Evolutionary conservation across 192 early-diverging fungal species (phyloP).

Genomic region (Coemansia umbellata): DNA sequence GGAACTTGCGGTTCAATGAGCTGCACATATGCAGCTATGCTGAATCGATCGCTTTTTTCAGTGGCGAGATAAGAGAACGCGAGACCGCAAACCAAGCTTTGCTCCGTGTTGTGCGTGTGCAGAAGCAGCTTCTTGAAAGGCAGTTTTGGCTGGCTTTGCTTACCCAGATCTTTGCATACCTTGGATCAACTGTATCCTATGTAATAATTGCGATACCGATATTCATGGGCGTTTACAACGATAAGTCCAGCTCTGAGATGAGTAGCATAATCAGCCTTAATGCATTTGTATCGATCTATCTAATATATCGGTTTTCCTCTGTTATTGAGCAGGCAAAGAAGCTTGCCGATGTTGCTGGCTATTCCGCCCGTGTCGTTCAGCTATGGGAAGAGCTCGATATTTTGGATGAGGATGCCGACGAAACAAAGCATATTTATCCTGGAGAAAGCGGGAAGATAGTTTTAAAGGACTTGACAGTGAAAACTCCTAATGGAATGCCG

Average conservation of each 20-base stretch:
- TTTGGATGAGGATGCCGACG: neutral
- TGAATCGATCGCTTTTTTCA: constrained; percentile 77
- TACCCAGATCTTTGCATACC: constrained; percentile 66
- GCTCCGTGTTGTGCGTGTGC: constrained; percentile 51
- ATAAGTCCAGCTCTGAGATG: constrained; percentile 61
- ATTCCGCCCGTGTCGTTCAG: constrained; percentile 75
- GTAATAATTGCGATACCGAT: constrained; percentile 78
- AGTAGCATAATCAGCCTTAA: constrained; percentile 75
- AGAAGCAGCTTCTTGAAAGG: constrained; percentile 54
- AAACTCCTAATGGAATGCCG: constrained; percentile 17
- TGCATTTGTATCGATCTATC: constrained; percentile 80
- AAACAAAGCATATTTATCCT: neutral
- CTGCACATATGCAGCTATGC: constrained; percentile 68
- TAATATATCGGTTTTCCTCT: constrained; percentile 71
- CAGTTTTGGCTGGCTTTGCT: constrained; percentile 49
- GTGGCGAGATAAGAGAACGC: constrained; percentile 69
- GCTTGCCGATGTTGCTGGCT: constrained; percentile 77
- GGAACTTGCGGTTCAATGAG: constrained; percentile 74
- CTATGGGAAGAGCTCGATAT: constrained; percentile 69
- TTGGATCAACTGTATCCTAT: constrained; percentile 78
- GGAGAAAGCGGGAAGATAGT: constrained; percentile 1
- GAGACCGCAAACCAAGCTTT: constrained; percentile 54
- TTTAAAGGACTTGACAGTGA: constrained; percentile 18
- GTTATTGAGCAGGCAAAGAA: constrained; percentile 67
- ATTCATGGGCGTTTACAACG: constrained; percentile 75